Evolutionary conservation across 441 rosid species (phyloP).

Genomic region (Euphorbia corollata): DNA sequence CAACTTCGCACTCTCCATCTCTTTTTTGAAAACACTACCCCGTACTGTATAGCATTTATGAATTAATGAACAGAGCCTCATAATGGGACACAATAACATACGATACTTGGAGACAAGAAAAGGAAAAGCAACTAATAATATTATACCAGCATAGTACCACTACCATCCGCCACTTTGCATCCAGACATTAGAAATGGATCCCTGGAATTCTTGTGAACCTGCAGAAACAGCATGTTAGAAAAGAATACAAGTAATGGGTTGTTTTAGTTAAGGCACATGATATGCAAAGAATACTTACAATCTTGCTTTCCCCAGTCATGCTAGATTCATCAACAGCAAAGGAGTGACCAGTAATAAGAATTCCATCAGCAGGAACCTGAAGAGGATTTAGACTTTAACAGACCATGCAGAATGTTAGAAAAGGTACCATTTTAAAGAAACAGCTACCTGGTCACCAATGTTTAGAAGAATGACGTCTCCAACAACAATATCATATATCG

Average conservation of each 20-base stretch:
- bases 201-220: constrained; percentile 67
- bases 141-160: constrained; percentile 86
- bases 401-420: constrained; percentile 9
- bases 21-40: not conserved
- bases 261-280: not conserved
- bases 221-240: constrained; percentile 17
- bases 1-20: not conserved
- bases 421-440: not conserved
- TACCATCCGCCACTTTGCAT: constrained; percentile 97
- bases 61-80: not conserved
- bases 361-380: constrained; percentile 97
- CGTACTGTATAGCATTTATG: not conserved
- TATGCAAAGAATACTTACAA: constrained; percentile 34
- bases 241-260: not conserved
- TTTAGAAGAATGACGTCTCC: constrained; percentile 90
- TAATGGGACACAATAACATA: not conserved
- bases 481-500: constrained; percentile 86
- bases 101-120: not conserved
- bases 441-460: constrained; percentile 83
- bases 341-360: constrained; percentile 69
- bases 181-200: constrained; percentile 94
- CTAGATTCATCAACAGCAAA: constrained; percentile 91
- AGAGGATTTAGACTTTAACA: constrained; percentile 15
- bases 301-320: constrained; percentile 99
- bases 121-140: not conserved